Conservation (phyloP, 345 rosid species). For the Psidium guajava region DNA sequence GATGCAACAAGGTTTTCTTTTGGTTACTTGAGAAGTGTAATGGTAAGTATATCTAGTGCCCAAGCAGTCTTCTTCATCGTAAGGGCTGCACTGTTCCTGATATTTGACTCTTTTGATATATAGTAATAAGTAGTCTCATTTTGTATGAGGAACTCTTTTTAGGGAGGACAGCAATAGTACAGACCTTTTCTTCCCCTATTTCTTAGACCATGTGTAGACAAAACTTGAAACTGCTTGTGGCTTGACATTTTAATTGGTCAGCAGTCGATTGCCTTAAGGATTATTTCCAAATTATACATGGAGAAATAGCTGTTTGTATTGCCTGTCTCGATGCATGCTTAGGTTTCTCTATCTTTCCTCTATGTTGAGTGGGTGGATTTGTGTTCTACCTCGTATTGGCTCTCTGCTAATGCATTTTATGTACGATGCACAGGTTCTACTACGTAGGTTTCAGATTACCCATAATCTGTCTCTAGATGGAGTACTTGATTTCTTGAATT, state of each 20-base stretch:
- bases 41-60: neutral
- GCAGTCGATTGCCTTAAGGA: neutral
- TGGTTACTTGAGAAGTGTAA: neutral
- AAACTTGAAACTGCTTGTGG: neutral
- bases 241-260: neutral
- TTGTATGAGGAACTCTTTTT: neutral
- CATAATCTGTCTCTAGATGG: slow-evolving; percentile 85
- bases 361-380: neutral
- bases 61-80: neutral
- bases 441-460: slow-evolving; percentile 79
- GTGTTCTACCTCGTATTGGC: neutral
- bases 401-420: neutral
- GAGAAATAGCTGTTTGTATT: neutral
- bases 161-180: neutral
- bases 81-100: neutral
- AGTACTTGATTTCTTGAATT: slow-evolving; percentile 85
- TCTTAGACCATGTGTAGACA: neutral
- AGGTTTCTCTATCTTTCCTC: neutral
- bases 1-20: neutral
- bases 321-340: neutral
- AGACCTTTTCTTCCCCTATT: neutral
- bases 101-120: neutral
- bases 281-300: neutral
- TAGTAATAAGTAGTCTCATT: neutral
- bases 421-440: slow-evolving; percentile 44